A percentile compares a stretch with the other conserved stretches of the same genome.
Conservation (phyloP, 2,329 filamentous ascomycete species). For the Xylariaceae sp. region DNA sequence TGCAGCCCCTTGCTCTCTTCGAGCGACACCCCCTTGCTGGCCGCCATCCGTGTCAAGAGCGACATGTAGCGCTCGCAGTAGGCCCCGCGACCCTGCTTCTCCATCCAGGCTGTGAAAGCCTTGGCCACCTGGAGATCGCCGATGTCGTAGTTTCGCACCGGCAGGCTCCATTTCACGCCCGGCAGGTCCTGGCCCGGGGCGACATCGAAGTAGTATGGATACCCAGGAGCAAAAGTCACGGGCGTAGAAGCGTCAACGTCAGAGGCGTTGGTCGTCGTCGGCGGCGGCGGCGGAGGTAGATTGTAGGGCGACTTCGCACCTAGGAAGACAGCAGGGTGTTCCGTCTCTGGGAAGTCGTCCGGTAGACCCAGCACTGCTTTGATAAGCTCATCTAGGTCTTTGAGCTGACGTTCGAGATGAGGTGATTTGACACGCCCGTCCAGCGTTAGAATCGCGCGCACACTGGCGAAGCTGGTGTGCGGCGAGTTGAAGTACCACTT, state of each 20-base stretch:
- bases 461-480: constrained; percentile 20
- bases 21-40: not conserved
- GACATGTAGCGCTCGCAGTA: constrained; percentile 14
- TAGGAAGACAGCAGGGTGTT: constrained; percentile 1
- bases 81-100: constrained; percentile 15
- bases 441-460: constrained; percentile 24
- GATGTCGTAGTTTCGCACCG: constrained; percentile 7
- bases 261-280: not conserved
- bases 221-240: constrained; percentile 9
- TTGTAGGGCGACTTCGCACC: constrained; percentile 1
- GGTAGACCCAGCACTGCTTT: constrained; percentile 16
- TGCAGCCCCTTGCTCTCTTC: constrained; percentile 3
- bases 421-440: constrained; percentile 13
- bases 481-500: constrained; percentile 25
- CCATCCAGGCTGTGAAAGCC: constrained; percentile 15
- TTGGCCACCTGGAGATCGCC: constrained; percentile 15
- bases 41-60: not conserved
- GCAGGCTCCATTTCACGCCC: constrained; percentile 14
- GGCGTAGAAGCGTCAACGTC: constrained; percentile 3
- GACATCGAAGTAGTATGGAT: constrained; percentile 25
- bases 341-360: constrained; percentile 14
- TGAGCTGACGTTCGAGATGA: constrained; percentile 8
- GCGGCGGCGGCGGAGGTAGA: constrained; percentile 2
- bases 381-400: constrained; percentile 15
- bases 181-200: constrained; percentile 15